Conservation (phyloP, 495 filamentous ascomycete genomes). For the Filosporella fistucella region DNA sequence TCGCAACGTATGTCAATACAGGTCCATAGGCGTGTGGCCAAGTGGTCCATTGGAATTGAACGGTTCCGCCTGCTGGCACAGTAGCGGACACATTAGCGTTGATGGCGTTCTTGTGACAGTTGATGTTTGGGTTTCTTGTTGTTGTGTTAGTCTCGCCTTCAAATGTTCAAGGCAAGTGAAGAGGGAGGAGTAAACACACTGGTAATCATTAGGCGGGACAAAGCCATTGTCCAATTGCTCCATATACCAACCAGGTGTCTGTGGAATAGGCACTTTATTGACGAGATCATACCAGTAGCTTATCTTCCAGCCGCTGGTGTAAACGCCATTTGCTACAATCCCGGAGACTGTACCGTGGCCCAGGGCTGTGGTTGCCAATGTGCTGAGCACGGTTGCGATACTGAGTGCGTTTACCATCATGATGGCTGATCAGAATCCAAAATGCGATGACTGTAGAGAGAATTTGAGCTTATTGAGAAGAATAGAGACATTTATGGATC, state of each 20-base stretch:
- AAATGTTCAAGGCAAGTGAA: too few relatives aligned
- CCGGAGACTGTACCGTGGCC: constrained; percentile 60
- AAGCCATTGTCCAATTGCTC: constrained; percentile 54
- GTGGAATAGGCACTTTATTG: too few relatives aligned
- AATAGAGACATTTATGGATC: too few relatives aligned
- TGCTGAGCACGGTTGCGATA: too few relatives aligned
- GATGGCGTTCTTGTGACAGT: constrained; percentile 42
- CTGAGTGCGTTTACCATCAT: too few relatives aligned
- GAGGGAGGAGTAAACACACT: too few relatives aligned
- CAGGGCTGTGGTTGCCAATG: too few relatives aligned
- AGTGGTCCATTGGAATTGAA: constrained; percentile 36
- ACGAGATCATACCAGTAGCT: constrained; percentile 24
- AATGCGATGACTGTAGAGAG: too few relatives aligned
- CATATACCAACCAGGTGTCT: neutral
- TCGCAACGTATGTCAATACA: constrained; percentile 57
- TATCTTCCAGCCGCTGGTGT: constrained; percentile 38
- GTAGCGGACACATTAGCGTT: constrained; percentile 34
- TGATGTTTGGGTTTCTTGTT: constrained; percentile 38
- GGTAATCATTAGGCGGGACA: constrained; percentile 43
- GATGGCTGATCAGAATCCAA: too few relatives aligned
- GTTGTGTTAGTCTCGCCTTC: too few relatives aligned
- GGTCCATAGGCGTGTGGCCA: constrained; percentile 16
- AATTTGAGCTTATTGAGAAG: too few relatives aligned
- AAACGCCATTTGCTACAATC: constrained; percentile 52
- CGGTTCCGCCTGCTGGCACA: constrained; percentile 38